Base-by-base conservation (phyloP, 768 basidiomycete genomes). In the Phlebiopsis gigantea region DNA sequence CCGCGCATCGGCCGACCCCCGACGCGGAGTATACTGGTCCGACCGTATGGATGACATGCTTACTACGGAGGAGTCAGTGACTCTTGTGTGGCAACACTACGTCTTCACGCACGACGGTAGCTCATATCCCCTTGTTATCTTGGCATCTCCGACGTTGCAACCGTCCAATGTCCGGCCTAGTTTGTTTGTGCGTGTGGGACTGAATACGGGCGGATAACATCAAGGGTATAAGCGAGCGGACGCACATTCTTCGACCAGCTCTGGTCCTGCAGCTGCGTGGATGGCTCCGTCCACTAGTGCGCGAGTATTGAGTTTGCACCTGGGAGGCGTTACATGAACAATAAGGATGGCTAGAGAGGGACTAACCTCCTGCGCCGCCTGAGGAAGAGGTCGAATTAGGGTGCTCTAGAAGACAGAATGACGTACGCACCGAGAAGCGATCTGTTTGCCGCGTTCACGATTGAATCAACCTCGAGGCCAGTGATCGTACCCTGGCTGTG, bases 391-490 rank as follows among this genome's bases (percentile, higher is more conserved):
- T 52, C 31, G 53, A 14, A 10, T 44, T 46, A 62, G 50, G n/a
- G 41, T 46, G 46, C 15, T 39, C 46, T 60, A 52, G 39, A 22
- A 30, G 24, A 25, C 26, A 47, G 54, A 39, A 42, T 15, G 42
- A 53, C 3, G 30, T 25, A 63, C 68, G 55, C 42, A 89, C 90
- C 90, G 47, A 86, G 72, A 31, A 93, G 73, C 48, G 79, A 79
- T 46, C 75, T 75, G 65, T 93, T 93, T 5, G 90, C 91, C 12
- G 91, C 91, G 64, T 92, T 93, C 26, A 93, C 90, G 55, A 93
- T 85, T 0, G 82, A 73, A 66, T 91, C 90, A 10, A 88, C 72
- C 51, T 83, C 75, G 21, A 93, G 66, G 55, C 75, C 73, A 2
- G 90, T 92, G 56, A 93, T 91, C 69, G 92, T 87, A 24, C 88